A percentile compares a stretch with the other conserved stretches of the same genome.
Evolutionary conservation across 441 rosid genomes (phyloP).

Genomic region (Jatropha multifida): DNA sequence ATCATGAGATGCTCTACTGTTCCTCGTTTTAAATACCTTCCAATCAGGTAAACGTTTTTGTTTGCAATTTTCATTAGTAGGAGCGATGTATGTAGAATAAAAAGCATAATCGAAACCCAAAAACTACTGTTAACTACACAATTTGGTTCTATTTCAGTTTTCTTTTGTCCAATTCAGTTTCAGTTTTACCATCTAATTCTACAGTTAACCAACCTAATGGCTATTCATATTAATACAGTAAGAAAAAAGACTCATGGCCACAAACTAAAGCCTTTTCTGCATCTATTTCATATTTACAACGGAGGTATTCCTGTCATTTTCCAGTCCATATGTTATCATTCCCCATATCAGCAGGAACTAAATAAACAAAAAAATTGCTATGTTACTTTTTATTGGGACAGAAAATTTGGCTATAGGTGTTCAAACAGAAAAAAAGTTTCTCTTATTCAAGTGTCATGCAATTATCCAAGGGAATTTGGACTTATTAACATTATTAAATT

Average conservation of each 20-base stretch:
- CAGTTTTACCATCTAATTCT: background rate
- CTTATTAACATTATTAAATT: background rate
- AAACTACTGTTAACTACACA: background rate
- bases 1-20: slow-evolving; percentile 90
- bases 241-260: background rate
- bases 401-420: background rate
- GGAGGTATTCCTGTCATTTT: background rate
- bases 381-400: background rate
- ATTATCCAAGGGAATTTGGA: background rate
- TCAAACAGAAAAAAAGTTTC: background rate
- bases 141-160: background rate
- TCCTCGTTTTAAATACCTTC: slow-evolving; percentile 97
- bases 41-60: slow-evolving; percentile 61
- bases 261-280: background rate
- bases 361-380: background rate
- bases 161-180: background rate
- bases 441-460: background rate
- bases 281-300: background rate
- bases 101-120: background rate
- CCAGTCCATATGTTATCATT: background rate
- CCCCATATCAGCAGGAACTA: background rate
- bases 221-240: background rate
- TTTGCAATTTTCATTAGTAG: background rate
- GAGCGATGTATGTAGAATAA: background rate
- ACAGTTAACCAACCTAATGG: background rate